Base-by-base conservation (phyloP, 75 land plant species). In the Larix kaempferi region DNA sequence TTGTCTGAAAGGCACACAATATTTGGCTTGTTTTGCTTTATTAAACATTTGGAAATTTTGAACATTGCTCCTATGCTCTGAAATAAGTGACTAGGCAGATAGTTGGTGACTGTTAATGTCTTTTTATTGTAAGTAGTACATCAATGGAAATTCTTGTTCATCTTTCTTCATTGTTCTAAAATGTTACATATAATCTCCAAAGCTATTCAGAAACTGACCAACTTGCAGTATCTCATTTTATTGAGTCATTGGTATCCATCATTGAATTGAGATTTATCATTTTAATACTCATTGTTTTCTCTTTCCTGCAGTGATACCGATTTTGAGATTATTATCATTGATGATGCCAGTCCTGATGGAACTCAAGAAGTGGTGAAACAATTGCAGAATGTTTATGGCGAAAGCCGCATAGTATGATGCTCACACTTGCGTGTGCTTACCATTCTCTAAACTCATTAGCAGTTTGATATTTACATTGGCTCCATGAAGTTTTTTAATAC, bases 321-420 rank as follows among this genome's bases (percentile, higher is more conserved):
- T 80, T 94, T 96, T 84, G 98, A 96, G 77, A 76, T 96, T 33
- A 92, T 96, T 59, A 84, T 96, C 41, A 87, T 96, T 55, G 99
- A 94, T 84, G 99, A 96, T 86, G 99, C 98, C 52, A 96, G 99
- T 80, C 99, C 99, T 67, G 99, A 96, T 87, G 98, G 98, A 25
- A 96, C 99, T 77, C 99, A 96, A 82, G 99, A 94, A 35, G 78
- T 92, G 65, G 91, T 96, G 56, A 89, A 89, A 77, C 91, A 96
- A 65, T 64, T 96, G 74, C 99, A 94, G 67, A 80, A 84, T 25
- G 76, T 94, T 11, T 96, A 96, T 74, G 99, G 98, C 4, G 98
- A 96, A 81, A 90, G 92, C 77, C 93, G 90, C 11, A 94, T 96
- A 74, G 99, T 97, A 84, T 79, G 94, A 78, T 44, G 26, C 52